Conservation (phyloP, 1,284 basidiomycete genomes). For the Puccinia hordei region DNA sequence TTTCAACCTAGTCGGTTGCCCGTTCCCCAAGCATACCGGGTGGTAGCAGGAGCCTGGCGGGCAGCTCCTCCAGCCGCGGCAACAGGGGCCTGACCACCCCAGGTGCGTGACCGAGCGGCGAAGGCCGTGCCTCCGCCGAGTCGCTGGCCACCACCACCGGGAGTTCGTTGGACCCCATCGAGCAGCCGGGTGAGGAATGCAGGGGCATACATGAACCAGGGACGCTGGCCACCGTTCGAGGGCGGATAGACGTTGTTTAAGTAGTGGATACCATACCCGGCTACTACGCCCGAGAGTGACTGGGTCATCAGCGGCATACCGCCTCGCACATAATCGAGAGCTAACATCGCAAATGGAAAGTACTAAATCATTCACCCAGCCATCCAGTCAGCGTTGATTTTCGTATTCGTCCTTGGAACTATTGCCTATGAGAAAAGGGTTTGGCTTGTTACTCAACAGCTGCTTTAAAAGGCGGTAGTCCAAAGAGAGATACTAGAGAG, state of each 20-base stretch:
- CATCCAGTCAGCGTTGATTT: neutral
- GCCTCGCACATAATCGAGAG: slow-evolving; percentile 44
- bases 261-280: slow-evolving; percentile 48
- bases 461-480: slow-evolving; percentile 50
- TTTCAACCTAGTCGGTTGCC: slow-evolving; percentile 39
- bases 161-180: slow-evolving; percentile 33
- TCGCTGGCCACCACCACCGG: slow-evolving; percentile 32
- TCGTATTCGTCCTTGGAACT: neutral
- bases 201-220: slow-evolving; percentile 50
- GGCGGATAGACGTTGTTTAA: slow-evolving; percentile 45
- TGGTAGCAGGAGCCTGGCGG: slow-evolving; percentile 7
- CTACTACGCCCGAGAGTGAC: slow-evolving; percentile 45
- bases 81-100: slow-evolving; percentile 49
- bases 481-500: slow-evolving; percentile 46
- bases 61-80: neutral
- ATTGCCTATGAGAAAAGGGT: neutral
- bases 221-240: slow-evolving; percentile 43
- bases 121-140: slow-evolving; percentile 41
- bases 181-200: slow-evolving; percentile 33
- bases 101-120: slow-evolving; percentile 35
- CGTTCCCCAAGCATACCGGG: slow-evolving; percentile 40
- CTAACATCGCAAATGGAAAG: slow-evolving; percentile 49
- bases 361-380: slow-evolving; percentile 14
- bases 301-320: slow-evolving; percentile 44
- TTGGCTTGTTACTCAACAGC: slow-evolving; percentile 28